Evolutionary conservation across 805 yeast species (phyloP).

Genomic region (Ogataea thermomethanolica): DNA sequence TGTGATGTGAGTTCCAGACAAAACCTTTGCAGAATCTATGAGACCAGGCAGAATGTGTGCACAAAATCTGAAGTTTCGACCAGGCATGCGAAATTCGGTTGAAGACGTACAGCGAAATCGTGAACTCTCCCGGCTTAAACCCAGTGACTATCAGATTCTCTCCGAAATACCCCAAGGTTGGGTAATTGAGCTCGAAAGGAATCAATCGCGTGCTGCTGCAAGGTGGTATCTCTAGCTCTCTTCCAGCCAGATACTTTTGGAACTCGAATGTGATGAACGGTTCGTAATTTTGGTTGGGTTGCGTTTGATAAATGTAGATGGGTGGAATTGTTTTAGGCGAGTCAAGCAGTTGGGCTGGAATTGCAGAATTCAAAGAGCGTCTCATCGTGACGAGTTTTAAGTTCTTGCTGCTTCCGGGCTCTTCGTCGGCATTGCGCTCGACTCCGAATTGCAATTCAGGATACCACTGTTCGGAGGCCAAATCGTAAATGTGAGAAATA

Average conservation of each 20-base stretch:
- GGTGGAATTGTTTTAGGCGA: slow-evolving; percentile 13
- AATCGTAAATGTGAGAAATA: slow-evolving; percentile 42
- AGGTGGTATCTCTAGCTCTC: slow-evolving; percentile 6
- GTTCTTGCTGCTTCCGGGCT: not conserved
- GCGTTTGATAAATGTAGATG: slow-evolving; percentile 2
- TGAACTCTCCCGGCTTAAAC: slow-evolving; percentile 44
- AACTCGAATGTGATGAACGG: slow-evolving; percentile 26
- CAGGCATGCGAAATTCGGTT: slow-evolving; percentile 57
- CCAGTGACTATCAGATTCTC: slow-evolving; percentile 63
- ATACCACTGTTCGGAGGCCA: slow-evolving; percentile 35
- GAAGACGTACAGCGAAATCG: slow-evolving; percentile 47
- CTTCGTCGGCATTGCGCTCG: not conserved
- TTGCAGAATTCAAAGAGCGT: not conserved
- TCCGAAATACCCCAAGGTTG: slow-evolving; percentile 64
- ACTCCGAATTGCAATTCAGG: slow-evolving; percentile 7
- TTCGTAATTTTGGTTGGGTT: slow-evolving; percentile 8
- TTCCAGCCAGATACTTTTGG: slow-evolving; percentile 5
- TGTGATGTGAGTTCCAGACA: slow-evolving; percentile 78
- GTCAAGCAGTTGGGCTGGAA: slow-evolving; percentile 4
- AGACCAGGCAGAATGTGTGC: slow-evolving; percentile 49
- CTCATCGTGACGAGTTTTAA: not conserved
- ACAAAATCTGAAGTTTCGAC: slow-evolving; percentile 56
- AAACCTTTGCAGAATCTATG: slow-evolving; percentile 66
- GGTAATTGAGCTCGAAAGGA: slow-evolving; percentile 49
- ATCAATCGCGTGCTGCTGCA: slow-evolving; percentile 20